Base-by-base conservation (phyloP, 768 basidiomycete genomes). In the Pleurotus pulmonarius region DNA sequence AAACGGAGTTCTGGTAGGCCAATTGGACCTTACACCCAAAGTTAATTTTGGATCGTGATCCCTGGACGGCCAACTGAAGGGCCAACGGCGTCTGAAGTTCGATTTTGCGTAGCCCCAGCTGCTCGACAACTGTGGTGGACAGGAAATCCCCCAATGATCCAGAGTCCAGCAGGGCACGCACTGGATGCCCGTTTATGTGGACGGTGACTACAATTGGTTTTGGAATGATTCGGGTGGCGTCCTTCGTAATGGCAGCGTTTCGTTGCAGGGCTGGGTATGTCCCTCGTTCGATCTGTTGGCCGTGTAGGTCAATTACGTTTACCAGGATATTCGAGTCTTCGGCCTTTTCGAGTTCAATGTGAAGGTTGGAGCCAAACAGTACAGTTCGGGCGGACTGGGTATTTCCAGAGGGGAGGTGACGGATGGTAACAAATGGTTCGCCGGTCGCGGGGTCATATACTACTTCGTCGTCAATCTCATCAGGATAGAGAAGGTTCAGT, bases 131-230 rank as follows among this genome's bases (percentile, higher is more conserved):
- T 3, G 58, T 62, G 3, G 68, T 64, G 3, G 70, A 70, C 56
- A 75, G 66, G 46, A 77, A 75, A 49, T 75, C 75, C 2, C 70
- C 67, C 0, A 72, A 49, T 0, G 75, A 76, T 12, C 73, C 72
- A 0, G 69, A 65, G 51, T 76, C 74, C n/a, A 77, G 43, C 5
- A 75, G 55, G 0, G 74, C 72, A 1, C 68, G 57, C 0, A 60
- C 68, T 0, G 69, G 66, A 8, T 70, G 55, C 0, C 65, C 70
- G 56, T 73, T 71, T 12, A 77, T 57, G 1, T 64, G 49, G 0
- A 65, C 65, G 0, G 64, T 64, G 0, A 75, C 58, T 0, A 73
- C 63, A 0, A 74, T 37, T 0, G 72, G 72, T 43, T 65, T 65
- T 1, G 73, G 70, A 0, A 69, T 59, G 0, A 56, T 37, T 3